These are phyloP conservation scores for Scopulariopsis brevicaulis DNA, from an alignment of 2,329 filamentous ascomycete species.

Conservation along the genomic window DNA sequence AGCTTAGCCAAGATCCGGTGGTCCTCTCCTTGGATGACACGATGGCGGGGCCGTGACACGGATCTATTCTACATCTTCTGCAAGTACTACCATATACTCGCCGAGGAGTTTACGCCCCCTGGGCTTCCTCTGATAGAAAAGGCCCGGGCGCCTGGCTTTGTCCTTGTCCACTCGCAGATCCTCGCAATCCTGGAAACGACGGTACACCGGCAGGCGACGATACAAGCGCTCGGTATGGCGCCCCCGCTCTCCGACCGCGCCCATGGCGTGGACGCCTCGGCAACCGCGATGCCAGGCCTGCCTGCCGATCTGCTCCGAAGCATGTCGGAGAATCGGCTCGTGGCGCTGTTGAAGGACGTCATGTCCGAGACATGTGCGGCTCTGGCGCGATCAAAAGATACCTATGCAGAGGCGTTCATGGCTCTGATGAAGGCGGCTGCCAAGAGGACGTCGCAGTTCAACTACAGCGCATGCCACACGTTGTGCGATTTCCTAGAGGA, in stretches of 20 bases:
- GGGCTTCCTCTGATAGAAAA: conserved; percentile 41
- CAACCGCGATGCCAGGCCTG: conserved; percentile 50
- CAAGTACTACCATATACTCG: conserved; percentile 75
- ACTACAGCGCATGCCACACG: conserved; percentile 75
- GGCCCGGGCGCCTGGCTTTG: conserved; percentile 61
- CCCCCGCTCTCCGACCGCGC: conserved; percentile 31
- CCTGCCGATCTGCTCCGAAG: conserved; percentile 60
- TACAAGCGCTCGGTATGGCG: conserved; percentile 29
- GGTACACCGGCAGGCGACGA: conserved; percentile 60
- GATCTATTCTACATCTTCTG: conserved; percentile 87
- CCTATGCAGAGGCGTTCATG: conserved; percentile 69
- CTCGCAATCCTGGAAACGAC: conserved; percentile 71
- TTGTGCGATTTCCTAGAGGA: conserved; percentile 90
- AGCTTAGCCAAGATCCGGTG: conserved; percentile 66
- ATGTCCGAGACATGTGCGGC: conserved; percentile 37
- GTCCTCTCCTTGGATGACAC: conserved; percentile 73
- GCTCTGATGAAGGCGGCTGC: conserved; percentile 62
- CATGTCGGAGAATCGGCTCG: conserved; percentile 81
- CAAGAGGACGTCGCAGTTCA: conserved; percentile 65
- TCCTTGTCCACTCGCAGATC: conserved; percentile 73
- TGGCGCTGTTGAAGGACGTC: conserved; percentile 74
- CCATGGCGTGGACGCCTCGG: conserved; percentile 52
- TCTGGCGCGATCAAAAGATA: conserved; percentile 38
- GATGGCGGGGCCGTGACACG: conserved; percentile 80
- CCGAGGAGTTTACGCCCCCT: conserved; percentile 58